phyloP scores from a whole-genome alignment of 2,329 filamentous ascomycete species.

The Mycosphaerella arachidis region DNA sequence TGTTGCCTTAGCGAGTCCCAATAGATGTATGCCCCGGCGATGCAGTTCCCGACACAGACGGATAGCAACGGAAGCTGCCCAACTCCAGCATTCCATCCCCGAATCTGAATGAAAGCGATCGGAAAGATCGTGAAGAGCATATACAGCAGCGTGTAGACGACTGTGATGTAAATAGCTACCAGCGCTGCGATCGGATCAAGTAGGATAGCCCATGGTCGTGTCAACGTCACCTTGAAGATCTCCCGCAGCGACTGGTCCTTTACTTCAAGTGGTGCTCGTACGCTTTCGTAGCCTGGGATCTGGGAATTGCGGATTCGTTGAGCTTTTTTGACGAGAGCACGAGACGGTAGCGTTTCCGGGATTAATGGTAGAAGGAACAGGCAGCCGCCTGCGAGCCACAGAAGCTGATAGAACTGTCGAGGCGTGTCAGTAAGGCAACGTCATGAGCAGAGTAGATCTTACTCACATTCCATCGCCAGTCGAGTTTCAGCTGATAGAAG shows the following conservation, averaged over 20 bases:
- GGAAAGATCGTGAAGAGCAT: slow-evolving; percentile 49
- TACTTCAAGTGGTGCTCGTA: slow-evolving; percentile 48
- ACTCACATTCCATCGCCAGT: slow-evolving; percentile 39
- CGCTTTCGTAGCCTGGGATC: slow-evolving; percentile 44
- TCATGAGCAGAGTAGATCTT: too few species aligned
- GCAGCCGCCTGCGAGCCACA: slow-evolving; percentile 37
- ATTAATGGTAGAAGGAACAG: slow-evolving; percentile 46
- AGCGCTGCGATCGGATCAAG: slow-evolving; percentile 69
- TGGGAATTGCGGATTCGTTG: slow-evolving; percentile 38
- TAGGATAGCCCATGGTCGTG: slow-evolving; percentile 64
- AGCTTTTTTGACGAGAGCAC: slow-evolving; percentile 52
- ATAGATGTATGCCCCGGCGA: slow-evolving; percentile 43
- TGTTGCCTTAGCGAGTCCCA: slow-evolving; percentile 38
- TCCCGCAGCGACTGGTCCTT: slow-evolving; percentile 31
- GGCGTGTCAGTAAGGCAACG: too few species aligned
- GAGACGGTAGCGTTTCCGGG: slow-evolving; percentile 53
- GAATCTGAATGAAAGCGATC: slow-evolving; percentile 59
- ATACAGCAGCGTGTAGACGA: slow-evolving; percentile 49
- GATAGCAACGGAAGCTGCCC: slow-evolving; percentile 50
- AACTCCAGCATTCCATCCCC: slow-evolving; percentile 57
- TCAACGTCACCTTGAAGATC: slow-evolving; percentile 55
- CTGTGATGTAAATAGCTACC: slow-evolving; percentile 62
- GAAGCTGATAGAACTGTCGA: slow-evolving; percentile 38
- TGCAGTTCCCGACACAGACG: slow-evolving; percentile 45
- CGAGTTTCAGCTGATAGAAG: slow-evolving; percentile 53